A percentile compares a stretch with the other conserved stretches of the same genome.
phyloP scores from a whole-genome alignment of 495 filamentous ascomycete species.

The Saxispiralis lemnorum region DNA sequence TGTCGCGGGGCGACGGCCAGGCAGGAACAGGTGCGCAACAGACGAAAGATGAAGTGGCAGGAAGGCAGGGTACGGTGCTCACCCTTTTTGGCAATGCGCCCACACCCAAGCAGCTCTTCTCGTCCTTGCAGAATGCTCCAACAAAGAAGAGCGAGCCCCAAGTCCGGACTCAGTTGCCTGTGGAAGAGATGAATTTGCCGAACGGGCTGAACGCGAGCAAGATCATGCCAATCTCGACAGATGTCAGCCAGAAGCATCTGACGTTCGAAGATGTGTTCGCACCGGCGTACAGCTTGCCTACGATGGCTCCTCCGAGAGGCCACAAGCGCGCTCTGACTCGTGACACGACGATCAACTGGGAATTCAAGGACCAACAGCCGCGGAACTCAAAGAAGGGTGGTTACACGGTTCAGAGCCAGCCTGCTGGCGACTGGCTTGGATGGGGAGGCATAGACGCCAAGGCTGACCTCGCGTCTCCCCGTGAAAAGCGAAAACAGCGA shows the following conservation, averaged over 20 bases:
- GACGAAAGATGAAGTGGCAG: not conserved
- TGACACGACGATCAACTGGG: slow-evolving; percentile 41
- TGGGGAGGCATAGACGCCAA: slow-evolving; percentile 34
- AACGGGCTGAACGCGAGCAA: slow-evolving; percentile 55
- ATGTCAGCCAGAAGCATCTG: slow-evolving; percentile 26
- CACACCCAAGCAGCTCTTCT: slow-evolving; percentile 61
- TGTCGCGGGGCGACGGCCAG: not conserved
- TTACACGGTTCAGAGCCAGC: slow-evolving; percentile 37
- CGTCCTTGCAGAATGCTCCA: slow-evolving; percentile 48
- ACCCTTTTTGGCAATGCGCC: slow-evolving; percentile 56
- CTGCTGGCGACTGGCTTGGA: slow-evolving; percentile 50
- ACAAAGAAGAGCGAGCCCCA: slow-evolving; percentile 23
- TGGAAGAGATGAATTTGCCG: slow-evolving; percentile 50
- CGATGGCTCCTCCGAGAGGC: slow-evolving; percentile 53
- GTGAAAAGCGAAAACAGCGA: slow-evolving; percentile 46
- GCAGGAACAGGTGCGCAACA: too few relatives aligned
- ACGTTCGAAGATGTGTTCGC: slow-evolving; percentile 72
- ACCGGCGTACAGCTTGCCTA: slow-evolving; percentile 45
- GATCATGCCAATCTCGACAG: slow-evolving; percentile 39
- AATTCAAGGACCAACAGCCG: slow-evolving; percentile 33
- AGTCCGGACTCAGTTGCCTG: slow-evolving; percentile 24
- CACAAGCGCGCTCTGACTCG: slow-evolving; percentile 43
- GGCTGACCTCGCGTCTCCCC: slow-evolving; percentile 38
- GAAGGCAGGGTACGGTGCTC: slow-evolving; percentile 35
- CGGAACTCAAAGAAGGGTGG: slow-evolving; percentile 29